Evolutionary conservation across 768 basidiomycete species (phyloP), one percentile per base, ranked within the genome.

Genomic region (Hirschioporus abietinus): DNA sequence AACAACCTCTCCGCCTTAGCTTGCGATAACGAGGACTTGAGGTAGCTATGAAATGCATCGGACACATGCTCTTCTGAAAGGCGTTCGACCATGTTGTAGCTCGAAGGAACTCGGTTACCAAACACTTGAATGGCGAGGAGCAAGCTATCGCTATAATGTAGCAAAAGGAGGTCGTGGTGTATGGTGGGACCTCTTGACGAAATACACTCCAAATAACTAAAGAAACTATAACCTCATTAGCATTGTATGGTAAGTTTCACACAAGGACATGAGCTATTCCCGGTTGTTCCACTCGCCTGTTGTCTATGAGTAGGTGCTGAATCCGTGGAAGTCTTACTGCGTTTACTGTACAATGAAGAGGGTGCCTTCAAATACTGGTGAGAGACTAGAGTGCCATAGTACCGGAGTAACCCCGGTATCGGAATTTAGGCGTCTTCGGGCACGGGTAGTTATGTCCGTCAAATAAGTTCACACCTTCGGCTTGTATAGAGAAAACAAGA

Each of bases 31-130:
- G 91, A 91, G 0, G 88, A 90, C 71, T 89, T 89, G 71, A 94
- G 85, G 71, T 91, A 95, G 72, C 84, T 85, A 76, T 94, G 92
- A 74, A 95, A 95, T 69, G 86, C 86, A 71, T 93, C 87, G 70
- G 91, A 90, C 23, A 93, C 82, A 64, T 84, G 82, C 64, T 84
- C 74, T 72, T 93, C 91, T 0, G 88, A 80, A 4, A 92, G 81
- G 59, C 78, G 78, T 4, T 74, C 72, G 42, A 75, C 72, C 68
- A 71, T 73, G 63, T 12, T 52, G 42, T 12, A 5, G 42, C 12
- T 20, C 20, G 12, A 15, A 12, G 12, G 42, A 20, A 15, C n/a
- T n/a, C 20, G 42, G 12, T 12, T 52, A 5, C 12, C 12, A 20
- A 15, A 6, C 42, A 52, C 12, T 20, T 1, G 20, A 52, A 52